Evolutionary conservation across 306 rosid genomes (phyloP).

Genomic region (Spatholobus suberectus): DNA sequence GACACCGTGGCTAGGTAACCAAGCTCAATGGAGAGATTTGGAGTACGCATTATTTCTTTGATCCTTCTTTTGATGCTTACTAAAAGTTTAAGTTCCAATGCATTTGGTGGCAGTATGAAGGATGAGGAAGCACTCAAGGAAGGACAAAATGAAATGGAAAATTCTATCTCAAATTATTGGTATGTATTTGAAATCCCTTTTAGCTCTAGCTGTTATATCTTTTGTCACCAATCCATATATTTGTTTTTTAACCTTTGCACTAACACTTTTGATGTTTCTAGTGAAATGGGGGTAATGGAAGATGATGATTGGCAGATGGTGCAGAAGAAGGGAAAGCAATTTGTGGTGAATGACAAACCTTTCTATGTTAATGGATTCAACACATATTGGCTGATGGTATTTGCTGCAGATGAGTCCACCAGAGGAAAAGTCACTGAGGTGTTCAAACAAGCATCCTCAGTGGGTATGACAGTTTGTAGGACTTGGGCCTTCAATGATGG

Average conservation of each 20-base stretch:
- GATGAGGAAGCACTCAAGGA: conserved; percentile 44
- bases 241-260: neutral
- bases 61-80: conserved; percentile 47
- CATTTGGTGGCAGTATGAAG: conserved; percentile 39
- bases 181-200: conserved; percentile 29
- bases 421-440: conserved; percentile 82
- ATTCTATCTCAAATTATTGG: conserved; percentile 52
- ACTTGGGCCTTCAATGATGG: conserved; percentile 98
- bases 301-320: conserved; percentile 78
- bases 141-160: conserved; percentile 43
- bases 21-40: conserved; percentile 55
- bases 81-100: conserved; percentile 34
- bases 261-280: neutral
- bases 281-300: conserved; percentile 42
- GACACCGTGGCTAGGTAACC: conserved; percentile 40
- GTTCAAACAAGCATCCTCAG: conserved; percentile 77
- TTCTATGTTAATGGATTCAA: conserved; percentile 95
- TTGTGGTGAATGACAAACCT: conserved; percentile 75
- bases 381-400: conserved; percentile 94
- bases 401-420: conserved; percentile 90
- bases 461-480: conserved; percentile 88
- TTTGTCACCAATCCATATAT: neutral
- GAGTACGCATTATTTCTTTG: conserved; percentile 35
- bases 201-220: neutral
- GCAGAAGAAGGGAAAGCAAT: conserved; percentile 85